phyloP scores from a whole-genome alignment of 2,329 filamentous ascomycete species.

The Beauveria rudraprayagi region DNA sequence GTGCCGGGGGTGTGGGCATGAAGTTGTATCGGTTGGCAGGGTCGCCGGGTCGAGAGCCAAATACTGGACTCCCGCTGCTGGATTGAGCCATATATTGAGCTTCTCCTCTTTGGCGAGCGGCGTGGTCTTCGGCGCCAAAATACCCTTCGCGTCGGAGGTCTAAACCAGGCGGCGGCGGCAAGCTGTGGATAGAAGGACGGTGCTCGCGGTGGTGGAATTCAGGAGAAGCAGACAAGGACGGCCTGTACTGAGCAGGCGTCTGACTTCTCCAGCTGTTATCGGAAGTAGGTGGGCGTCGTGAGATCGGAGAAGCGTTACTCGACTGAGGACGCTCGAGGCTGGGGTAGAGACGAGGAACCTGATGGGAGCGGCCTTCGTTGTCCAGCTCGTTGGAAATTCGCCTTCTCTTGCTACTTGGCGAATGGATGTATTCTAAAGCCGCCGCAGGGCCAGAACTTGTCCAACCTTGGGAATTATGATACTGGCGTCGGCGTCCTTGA shows the following conservation, averaged over 20 bases:
- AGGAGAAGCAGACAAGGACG: constrained; percentile 16
- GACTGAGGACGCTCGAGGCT: constrained; percentile 25
- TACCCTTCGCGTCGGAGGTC: constrained; percentile 23
- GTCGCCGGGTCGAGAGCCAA: constrained; percentile 27
- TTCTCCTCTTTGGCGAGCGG: not conserved
- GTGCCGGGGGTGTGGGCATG: constrained; percentile 35
- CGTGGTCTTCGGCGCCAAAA: constrained; percentile 23
- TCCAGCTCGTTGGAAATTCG: constrained; percentile 36
- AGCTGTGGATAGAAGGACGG: constrained; percentile 32
- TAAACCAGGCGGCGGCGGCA: constrained; percentile 29
- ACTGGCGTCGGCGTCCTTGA: constrained; percentile 25
- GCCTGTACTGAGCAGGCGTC: constrained; percentile 1
- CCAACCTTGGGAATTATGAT: constrained; percentile 24
- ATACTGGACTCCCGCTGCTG: constrained; percentile 14
- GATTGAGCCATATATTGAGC: not conserved
- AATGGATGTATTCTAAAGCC: constrained; percentile 42
- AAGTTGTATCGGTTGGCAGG: constrained; percentile 38
- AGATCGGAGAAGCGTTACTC: constrained; percentile 29
- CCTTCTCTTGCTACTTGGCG: constrained; percentile 42
- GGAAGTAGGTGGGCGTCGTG: constrained; percentile 10
- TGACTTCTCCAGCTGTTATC: constrained; percentile 9
- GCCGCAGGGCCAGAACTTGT: constrained; percentile 23
- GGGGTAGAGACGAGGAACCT: constrained; percentile 39
- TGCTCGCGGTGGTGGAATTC: constrained; percentile 18
- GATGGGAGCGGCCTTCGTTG: constrained; percentile 30